Conservation (phyloP, 1,284 basidiomycete genomes). For the Rhodotorula sp. region DNA sequence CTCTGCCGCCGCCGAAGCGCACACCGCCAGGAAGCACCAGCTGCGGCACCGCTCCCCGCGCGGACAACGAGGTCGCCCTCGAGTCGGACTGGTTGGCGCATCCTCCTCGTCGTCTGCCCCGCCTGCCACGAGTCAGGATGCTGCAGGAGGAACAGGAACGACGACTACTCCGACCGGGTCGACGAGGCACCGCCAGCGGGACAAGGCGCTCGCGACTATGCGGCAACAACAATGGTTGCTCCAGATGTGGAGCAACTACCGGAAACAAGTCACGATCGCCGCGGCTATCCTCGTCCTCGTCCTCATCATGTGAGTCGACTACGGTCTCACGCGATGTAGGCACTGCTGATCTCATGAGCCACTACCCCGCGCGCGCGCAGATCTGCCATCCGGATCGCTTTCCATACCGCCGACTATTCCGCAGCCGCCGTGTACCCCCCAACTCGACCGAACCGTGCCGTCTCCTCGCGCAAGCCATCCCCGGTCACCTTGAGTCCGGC, state of each 20-base stretch:
- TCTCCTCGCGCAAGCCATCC: neutral
- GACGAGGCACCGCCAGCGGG: neutral
- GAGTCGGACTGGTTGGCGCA: neutral
- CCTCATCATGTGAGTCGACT: constrained; percentile 24
- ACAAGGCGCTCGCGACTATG: neutral
- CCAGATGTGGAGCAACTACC: neutral
- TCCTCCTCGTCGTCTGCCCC: neutral
- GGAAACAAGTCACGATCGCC: neutral
- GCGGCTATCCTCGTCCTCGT: neutral
- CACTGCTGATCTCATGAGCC: neutral
- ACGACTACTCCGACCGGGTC: neutral
- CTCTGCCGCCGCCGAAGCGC: neutral
- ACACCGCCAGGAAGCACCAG: constrained; percentile 4
- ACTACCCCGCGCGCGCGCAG: neutral
- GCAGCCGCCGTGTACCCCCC: too few relatives aligned
- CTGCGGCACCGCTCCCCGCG: constrained; percentile 14
- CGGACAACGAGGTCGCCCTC: constrained; percentile 9
- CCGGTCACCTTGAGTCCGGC: neutral
- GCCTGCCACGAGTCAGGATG: neutral
- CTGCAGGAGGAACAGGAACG: neutral
- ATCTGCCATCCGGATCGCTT: constrained; percentile 27
- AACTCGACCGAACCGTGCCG: neutral
- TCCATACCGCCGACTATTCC: constrained; percentile 12
- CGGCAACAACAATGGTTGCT: neutral
- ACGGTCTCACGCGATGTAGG: too few relatives aligned